Conservation (phyloP, 306 rosid species). For the Glycine latifolia region DNA sequence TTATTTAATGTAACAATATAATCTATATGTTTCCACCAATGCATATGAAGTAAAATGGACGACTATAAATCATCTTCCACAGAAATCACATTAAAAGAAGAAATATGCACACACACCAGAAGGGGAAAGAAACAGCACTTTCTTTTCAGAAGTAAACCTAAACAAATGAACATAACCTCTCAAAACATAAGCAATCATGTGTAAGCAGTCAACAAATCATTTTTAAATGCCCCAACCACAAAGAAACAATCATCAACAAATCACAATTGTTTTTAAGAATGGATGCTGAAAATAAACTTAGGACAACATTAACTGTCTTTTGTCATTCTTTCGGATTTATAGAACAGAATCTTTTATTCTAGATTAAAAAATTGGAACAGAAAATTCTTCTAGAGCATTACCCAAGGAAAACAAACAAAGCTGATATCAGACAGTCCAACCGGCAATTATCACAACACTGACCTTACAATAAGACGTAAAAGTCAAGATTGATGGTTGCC, state of each 20-base stretch:
- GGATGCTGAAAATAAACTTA: slow-evolving; percentile 36
- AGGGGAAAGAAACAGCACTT: slow-evolving; percentile 7
- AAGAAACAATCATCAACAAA: slow-evolving; percentile 25
- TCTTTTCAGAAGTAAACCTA: slow-evolving; percentile 31
- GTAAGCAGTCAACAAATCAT: slow-evolving; percentile 26
- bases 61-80: too few relatives aligned
- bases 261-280: slow-evolving; percentile 2
- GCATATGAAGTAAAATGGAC: slow-evolving; percentile 7
- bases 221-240: slow-evolving; percentile 22
- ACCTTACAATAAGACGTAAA: slow-evolving; percentile 59
- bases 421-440: slow-evolving; percentile 60
- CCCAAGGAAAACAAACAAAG: slow-evolving; percentile 51
- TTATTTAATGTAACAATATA: slow-evolving; percentile 35
- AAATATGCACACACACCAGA: slow-evolving; percentile 38
- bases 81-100: neutral
- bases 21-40: slow-evolving; percentile 35
- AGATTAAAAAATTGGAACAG: slow-evolving; percentile 25
- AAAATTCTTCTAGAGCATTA: slow-evolving; percentile 39
- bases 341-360: slow-evolving; percentile 27
- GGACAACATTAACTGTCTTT: slow-evolving; percentile 34
- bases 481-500: slow-evolving; percentile 61
- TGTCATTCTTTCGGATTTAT: slow-evolving; percentile 29
- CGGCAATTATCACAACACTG: slow-evolving; percentile 60
- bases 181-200: slow-evolving; percentile 27
- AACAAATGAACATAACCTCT: neutral